Conservation (phyloP, 208 protist genomes). For the Acanthamoeba royreba region DNA sequence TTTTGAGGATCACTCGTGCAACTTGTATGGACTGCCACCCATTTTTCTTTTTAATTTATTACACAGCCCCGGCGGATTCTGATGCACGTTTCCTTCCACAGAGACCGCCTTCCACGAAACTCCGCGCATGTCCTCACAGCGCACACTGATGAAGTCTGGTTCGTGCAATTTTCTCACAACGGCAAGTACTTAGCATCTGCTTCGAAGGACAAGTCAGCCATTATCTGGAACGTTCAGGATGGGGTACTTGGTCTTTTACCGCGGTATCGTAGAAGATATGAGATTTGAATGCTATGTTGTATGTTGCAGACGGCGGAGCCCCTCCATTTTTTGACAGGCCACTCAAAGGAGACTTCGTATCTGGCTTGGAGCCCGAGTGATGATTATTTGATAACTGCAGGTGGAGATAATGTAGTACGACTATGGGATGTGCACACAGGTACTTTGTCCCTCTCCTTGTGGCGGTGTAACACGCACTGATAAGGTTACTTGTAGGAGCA, state of each 20-base stretch:
- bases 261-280: background rate
- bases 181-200: constrained; percentile 71
- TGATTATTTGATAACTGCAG: background rate
- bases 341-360: constrained; percentile 57
- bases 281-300: too few species aligned
- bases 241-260: background rate
- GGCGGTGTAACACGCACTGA: too few species aligned
- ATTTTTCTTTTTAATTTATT: background rate
- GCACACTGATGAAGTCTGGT: constrained; percentile 81
- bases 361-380: constrained; percentile 76
- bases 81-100: background rate
- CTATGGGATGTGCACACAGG: constrained; percentile 46
- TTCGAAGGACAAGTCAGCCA: constrained; percentile 71
- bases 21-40: background rate
- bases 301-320: background rate
- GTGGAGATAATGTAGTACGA: background rate
- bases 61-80: background rate
- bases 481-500: too few species aligned
- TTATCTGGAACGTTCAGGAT: constrained; percentile 71
- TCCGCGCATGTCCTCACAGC: constrained; percentile 50
- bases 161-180: constrained; percentile 72
- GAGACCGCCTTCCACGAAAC: constrained; percentile 30
- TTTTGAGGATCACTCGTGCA: constrained; percentile 66
- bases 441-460: too few species aligned
- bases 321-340: constrained; percentile 56